Conservation (phyloP, 257 asterid genomes). For the Jacaranda copaia region DNA sequence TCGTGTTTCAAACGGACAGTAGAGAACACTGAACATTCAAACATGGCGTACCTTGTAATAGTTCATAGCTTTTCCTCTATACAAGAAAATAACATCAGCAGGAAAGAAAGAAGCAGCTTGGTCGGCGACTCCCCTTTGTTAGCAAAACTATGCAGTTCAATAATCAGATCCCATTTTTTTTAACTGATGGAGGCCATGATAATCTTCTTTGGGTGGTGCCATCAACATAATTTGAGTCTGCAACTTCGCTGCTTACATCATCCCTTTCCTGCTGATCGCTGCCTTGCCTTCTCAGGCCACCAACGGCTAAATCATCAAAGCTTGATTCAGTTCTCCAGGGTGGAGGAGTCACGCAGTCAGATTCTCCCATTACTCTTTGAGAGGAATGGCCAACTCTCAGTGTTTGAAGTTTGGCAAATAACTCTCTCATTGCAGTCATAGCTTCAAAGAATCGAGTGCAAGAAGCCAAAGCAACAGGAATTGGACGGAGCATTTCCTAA, state of each 20-base stretch:
- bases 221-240: constrained; percentile 50
- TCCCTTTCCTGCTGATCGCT: constrained; percentile 50
- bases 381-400: constrained; percentile 81
- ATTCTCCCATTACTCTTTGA: constrained; percentile 52
- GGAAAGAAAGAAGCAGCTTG: not conserved
- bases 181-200: constrained; percentile 75
- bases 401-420: constrained; percentile 82
- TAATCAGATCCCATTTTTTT: constrained; percentile 43
- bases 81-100: constrained; percentile 30
- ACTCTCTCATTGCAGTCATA: constrained; percentile 96
- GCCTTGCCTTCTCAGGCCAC: constrained; percentile 50
- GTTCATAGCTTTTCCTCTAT: constrained; percentile 7
- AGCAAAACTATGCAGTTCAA: constrained; percentile 17
- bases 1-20: not conserved
- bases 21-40: not conserved
- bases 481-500: constrained; percentile 96
- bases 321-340: constrained; percentile 77
- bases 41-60: not conserved
- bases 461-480: constrained; percentile 97
- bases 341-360: constrained; percentile 82
- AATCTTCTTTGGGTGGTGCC: constrained; percentile 60
- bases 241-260: constrained; percentile 39
- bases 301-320: constrained; percentile 63
- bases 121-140: not conserved
- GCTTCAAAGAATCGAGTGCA: constrained; percentile 98